Evolutionary conservation across 352 stramenopile species (phyloP).

Genomic region (Thraustochytrium striatum): DNA sequence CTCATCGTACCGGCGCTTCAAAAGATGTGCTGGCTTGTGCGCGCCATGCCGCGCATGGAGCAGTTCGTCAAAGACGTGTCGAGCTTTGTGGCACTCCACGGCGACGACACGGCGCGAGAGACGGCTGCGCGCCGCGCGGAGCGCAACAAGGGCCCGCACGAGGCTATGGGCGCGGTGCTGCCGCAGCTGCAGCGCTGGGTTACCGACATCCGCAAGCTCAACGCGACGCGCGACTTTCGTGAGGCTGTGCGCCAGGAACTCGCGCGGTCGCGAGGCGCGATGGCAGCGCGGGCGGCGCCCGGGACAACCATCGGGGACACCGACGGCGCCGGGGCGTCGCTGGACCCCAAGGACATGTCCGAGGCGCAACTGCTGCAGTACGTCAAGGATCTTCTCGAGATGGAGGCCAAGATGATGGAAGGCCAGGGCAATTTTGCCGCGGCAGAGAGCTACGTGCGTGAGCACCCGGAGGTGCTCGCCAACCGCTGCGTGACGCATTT

Average conservation of each 20-base stretch:
- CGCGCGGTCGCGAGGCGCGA: neutral
- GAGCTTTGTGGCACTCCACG: slow-evolving; percentile 29
- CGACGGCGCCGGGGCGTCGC: slow-evolving; percentile 29
- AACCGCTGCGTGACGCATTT: slow-evolving; percentile 80
- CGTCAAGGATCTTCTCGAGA: slow-evolving; percentile 69
- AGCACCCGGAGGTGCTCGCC: slow-evolving; percentile 68
- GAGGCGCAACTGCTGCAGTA: slow-evolving; percentile 64
- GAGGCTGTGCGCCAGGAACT: slow-evolving; percentile 25
- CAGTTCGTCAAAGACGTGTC: slow-evolving; percentile 71
- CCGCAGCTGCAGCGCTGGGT: slow-evolving; percentile 42
- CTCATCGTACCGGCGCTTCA: slow-evolving; percentile 69
- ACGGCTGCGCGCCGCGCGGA: neutral
- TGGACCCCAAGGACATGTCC: slow-evolving; percentile 65
- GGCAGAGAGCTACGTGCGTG: slow-evolving; percentile 69
- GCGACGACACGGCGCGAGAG: neutral
- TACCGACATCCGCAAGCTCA: slow-evolving; percentile 12
- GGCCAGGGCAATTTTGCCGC: slow-evolving; percentile 71
- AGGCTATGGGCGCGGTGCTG: neutral
- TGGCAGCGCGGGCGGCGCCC: too few relatives aligned
- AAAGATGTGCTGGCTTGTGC: slow-evolving; percentile 73
- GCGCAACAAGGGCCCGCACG: neutral
- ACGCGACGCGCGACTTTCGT: neutral
- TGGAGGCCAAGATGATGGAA: slow-evolving; percentile 73
- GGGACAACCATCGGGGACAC: too few relatives aligned
- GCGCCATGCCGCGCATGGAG: slow-evolving; percentile 72